Base-by-base conservation (phyloP, 345 rosid species). In the Acer campestre region DNA sequence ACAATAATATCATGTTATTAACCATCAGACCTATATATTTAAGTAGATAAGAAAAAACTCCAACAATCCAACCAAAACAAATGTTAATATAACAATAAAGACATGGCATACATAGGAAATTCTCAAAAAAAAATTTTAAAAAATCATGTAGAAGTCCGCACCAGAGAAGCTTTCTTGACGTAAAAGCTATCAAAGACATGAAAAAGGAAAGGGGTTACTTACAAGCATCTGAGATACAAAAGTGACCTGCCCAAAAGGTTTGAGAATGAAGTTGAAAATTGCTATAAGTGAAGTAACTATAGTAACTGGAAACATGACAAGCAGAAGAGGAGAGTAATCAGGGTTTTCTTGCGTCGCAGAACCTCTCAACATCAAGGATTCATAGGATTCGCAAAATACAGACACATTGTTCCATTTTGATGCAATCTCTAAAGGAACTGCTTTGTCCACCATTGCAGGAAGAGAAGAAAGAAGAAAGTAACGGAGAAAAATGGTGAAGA, bases 211-310 rank as follows among this genome's bases (percentile, higher is more conserved):
- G 8, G 46, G 51, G 9, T 17, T 67, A 25, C 67, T 31, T 79
- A 84, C 90, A 79, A 85, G 71, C 51, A 83, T 67, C 22, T 73
- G 82, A n/a, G 88, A 71, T 65, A 88, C 82, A 69, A 84, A 88
- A 10, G 65, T 13, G 65, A 61, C 77, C 20, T 77, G 75, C 29
- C 82, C 85, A 40, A 84, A 75, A 73, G 85, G 91, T n/a, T 22
- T 63, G 48, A 87, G 72, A 74, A 85, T 29, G 58, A 71, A 0
- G 56, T 80, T 84, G 73, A 81, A 87, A 9, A 80, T 6, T 48
- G 46, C 0, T 3, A 75, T 65, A 61, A 86, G 14, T 2, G 75
- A 8, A 42, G 80, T 46, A 53, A 87, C 81, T 35, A 85, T 23
- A 59, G 74, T 62, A 22, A 83, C 67, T 25, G 85, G 88, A 55